Evolutionary conservation across 169 alveolate species (phyloP).

Genomic region (Eimeria maxima): DNA sequence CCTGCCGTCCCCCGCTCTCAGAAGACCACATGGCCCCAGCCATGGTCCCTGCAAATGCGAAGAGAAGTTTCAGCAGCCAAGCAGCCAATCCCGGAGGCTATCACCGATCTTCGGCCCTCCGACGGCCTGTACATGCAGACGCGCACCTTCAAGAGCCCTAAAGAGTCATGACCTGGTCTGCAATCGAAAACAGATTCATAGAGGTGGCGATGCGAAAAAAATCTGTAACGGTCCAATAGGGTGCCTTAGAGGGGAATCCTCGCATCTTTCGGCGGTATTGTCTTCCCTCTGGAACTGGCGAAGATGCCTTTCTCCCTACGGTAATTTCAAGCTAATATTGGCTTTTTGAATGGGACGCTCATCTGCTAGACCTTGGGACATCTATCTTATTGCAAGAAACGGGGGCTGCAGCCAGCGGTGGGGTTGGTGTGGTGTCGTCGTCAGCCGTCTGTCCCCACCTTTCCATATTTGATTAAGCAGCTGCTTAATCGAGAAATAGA

Average conservation of each 20-base stretch:
- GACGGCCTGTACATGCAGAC: conserved; percentile 2
- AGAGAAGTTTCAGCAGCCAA: background rate
- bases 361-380: background rate
- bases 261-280: background rate
- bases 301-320: background rate
- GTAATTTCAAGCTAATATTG: background rate
- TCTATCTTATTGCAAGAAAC: background rate
- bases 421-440: conserved; percentile 41
- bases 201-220: background rate
- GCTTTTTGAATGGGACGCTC: background rate
- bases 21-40: conserved; percentile 53
- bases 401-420: conserved; percentile 51
- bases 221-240: background rate
- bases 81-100: background rate
- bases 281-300: background rate
- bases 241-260: background rate
- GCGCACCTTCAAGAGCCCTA: background rate
- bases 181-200: background rate
- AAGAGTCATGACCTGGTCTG: background rate
- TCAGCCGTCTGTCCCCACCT: background rate
- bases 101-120: background rate
- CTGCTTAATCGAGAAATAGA: background rate
- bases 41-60: background rate
- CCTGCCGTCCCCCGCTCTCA: conserved; percentile 31
- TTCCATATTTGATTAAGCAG: background rate